Evolutionary conservation across 768 basidiomycete genomes (phyloP).

Genomic region (Termitomyces eurrhizus): DNA sequence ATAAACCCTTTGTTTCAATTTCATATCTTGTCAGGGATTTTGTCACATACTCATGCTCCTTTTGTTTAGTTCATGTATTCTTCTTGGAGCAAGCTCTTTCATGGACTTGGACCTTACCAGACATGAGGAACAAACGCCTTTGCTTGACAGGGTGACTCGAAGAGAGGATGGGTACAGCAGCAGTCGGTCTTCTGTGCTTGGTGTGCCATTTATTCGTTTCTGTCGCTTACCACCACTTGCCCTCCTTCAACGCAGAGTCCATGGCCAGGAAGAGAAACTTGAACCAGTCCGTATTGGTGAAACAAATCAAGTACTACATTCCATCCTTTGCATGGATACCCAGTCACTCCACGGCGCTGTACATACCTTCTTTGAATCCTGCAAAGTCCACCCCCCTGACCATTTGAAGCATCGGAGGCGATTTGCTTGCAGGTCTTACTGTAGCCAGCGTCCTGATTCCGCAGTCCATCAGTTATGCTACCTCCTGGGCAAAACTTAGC

Average conservation of each 20-base stretch:
- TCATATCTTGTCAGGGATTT: no score
- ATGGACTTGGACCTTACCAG: conserved; percentile 13
- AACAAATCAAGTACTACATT: conserved; percentile 67
- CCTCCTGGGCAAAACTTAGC: conserved; percentile 79
- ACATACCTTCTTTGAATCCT: conserved; percentile 19
- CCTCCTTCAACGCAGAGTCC: no score
- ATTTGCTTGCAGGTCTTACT: conserved; percentile 81
- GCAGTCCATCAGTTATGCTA: conserved; percentile 89
- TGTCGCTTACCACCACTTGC: no score
- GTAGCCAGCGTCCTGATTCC: conserved; percentile 86
- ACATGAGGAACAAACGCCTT: conserved; percentile 28
- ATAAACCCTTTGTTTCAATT: no score
- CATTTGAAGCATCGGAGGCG: no score
- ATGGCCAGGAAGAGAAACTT: no score
- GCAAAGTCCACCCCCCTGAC: not conserved
- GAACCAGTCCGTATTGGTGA: conserved; percentile 31
- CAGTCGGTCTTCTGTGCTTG: no score
- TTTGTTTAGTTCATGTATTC: no score
- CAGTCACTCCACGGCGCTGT: conserved; percentile 66
- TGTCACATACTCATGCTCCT: no score
- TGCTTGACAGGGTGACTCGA: conserved; percentile 32
- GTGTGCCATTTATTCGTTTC: no score
- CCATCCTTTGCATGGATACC: conserved; percentile 81
- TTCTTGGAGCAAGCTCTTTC: conserved; percentile 19
- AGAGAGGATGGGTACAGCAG: no score